Evolutionary conservation across 306 rosid species (phyloP), one percentile per base, ranked within the genome.

Genomic region (Inga oerstediana): DNA sequence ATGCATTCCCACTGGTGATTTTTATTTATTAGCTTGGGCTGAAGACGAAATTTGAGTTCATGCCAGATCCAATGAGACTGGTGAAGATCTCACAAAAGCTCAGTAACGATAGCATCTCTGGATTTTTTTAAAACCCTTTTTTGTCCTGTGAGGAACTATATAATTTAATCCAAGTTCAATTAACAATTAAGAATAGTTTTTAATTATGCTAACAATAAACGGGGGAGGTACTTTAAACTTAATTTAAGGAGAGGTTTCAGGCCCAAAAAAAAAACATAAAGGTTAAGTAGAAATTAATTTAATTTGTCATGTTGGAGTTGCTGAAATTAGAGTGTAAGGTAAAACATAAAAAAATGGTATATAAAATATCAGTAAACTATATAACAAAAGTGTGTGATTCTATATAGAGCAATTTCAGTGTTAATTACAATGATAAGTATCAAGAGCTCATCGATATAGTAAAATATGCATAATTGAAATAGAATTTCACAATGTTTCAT

Each of bases 21-120:
- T 30, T 66, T 14, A 13, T 68, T 16, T 37, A 17, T 8, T 7
- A 9, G 46, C 37, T 34, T 7, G 22, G 11, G 22, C 44, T 32
- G 45, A 4, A 27, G 37, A 37, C n/a, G 24, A 58, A 65, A 45
- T 82, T 24, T 77, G 76, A 79, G 75, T 78, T 77, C 86, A 34
- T 78, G 74, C 35, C 78, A 67, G 61, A 78, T 32, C 69, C 76
- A 46, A 46, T 64, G 11, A 0, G 64, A 17, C 22, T 66, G 10
- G 11, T 0, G 44, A 78, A 78, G 30, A 65, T 65, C 71, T 30
- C 5, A 8, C 35, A 68, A 64, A 34, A 70, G 72, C 72, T 59
- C 34, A 71, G 76, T 64, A 75, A 51, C 49, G 46, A 5, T 32
- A 32, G 49, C 41, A n/a, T 68, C 15, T 17, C 76, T 68, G 43